Percentiles rank a stretch among this genome's conserved stretches.
phyloP scores from a whole-genome alignment of 2,329 filamentous ascomycete species.

The Didymella arachidicola region DNA sequence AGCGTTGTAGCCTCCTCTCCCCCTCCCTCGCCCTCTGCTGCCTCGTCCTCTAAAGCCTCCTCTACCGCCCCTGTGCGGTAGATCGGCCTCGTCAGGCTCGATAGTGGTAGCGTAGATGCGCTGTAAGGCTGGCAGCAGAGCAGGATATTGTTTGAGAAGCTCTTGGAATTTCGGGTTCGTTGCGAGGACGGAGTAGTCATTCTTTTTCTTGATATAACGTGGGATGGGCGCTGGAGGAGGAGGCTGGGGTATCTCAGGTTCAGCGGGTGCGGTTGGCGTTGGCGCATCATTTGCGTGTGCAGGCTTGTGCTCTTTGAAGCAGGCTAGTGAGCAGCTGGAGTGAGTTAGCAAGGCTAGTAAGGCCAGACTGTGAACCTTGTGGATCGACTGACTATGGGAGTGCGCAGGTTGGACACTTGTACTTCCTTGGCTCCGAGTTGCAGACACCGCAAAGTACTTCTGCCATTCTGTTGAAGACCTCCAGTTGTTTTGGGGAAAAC shows the following conservation, averaged over 20 bases:
- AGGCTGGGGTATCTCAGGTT: constrained; percentile 35
- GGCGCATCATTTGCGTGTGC: constrained; percentile 27
- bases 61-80: constrained; percentile 28
- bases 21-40: constrained; percentile 28
- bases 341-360: constrained; percentile 10
- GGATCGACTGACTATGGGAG: constrained; percentile 53
- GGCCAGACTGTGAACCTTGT: too few relatives aligned
- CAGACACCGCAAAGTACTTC: constrained; percentile 54
- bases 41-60: constrained; percentile 21
- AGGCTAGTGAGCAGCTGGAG: constrained; percentile 42
- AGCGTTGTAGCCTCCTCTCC: constrained; percentile 25
- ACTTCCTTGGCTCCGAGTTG: constrained; percentile 55
- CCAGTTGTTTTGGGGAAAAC: background rate
- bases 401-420: constrained; percentile 59
- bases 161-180: constrained; percentile 38
- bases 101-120: constrained; percentile 47
- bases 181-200: constrained; percentile 44
- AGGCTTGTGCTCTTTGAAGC: constrained; percentile 45
- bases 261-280: constrained; percentile 7
- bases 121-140: constrained; percentile 37
- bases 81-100: constrained; percentile 41
- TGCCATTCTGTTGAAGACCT: constrained; percentile 35
- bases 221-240: constrained; percentile 39
- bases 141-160: constrained; percentile 39
- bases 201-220: constrained; percentile 41